These are phyloP conservation scores for Solanum tarapatanum DNA, from an alignment of 257 asterid genomes.

Conservation along the genomic window DNA sequence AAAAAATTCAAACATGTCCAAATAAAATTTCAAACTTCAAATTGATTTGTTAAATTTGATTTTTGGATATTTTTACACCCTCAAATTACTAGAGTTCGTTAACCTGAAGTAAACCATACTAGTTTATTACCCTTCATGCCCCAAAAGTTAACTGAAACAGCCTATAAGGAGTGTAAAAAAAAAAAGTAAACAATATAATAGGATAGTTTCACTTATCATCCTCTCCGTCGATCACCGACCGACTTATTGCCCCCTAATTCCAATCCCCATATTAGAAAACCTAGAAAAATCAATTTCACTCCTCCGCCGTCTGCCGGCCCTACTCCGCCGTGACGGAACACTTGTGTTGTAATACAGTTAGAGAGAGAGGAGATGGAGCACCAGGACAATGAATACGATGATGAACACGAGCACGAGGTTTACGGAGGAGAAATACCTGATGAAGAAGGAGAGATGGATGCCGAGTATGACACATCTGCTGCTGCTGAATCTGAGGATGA, in stretches of 20 bases:
- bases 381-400: not conserved
- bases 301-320: not conserved
- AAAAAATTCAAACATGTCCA: not conserved
- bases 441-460: slow-evolving; percentile 12
- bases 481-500: slow-evolving; percentile 5
- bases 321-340: not conserved
- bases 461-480: slow-evolving; percentile 1
- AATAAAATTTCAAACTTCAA: too few species aligned
- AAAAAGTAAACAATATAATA: not conserved
- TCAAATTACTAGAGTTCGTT: not conserved
- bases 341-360: not conserved
- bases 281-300: not conserved
- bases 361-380: not conserved
- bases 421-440: slow-evolving; percentile 12
- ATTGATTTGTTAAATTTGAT: not conserved
- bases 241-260: not conserved
- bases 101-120: not conserved
- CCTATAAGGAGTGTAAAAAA: not conserved
- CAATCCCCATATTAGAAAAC: not conserved
- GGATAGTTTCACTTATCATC: not conserved
- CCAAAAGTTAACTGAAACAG: not conserved
- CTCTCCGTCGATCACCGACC: slow-evolving; percentile 5
- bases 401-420: slow-evolving; percentile 8
- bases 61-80: not conserved
- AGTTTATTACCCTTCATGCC: not conserved